Conservation (phyloP, 345 rosid genomes). For the Kandelia obovata region DNA sequence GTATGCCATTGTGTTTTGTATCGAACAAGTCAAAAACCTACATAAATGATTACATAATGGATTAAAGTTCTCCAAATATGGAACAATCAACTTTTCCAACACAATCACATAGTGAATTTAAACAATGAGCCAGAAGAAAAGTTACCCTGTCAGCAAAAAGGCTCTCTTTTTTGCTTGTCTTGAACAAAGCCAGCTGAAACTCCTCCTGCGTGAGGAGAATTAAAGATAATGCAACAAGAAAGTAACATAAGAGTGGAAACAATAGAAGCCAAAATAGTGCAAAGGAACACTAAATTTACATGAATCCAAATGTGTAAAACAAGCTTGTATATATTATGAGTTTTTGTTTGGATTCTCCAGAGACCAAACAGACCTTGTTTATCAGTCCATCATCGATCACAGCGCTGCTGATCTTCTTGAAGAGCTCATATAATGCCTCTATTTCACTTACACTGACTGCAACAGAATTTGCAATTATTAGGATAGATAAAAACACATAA, state of each 20-base stretch:
- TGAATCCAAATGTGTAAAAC: constrained; percentile 1
- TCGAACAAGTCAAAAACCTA: constrained; percentile 97
- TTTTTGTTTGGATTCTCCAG: background rate
- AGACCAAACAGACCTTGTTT: constrained; percentile 60
- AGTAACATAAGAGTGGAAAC: constrained; percentile 1
- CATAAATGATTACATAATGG: constrained; percentile 3
- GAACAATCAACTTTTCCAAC: background rate
- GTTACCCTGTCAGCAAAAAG: constrained; percentile 94
- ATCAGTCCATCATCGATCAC: constrained; percentile 96
- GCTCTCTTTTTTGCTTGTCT: constrained; percentile 96
- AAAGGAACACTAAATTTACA: background rate
- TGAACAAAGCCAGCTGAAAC: constrained; percentile 93
- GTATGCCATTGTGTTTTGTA: constrained; percentile 92
- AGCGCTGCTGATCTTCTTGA: constrained; percentile 98
- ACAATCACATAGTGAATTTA: background rate
- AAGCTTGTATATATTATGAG: background rate
- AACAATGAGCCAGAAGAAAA: constrained; percentile 9
- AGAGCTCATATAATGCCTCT: constrained; percentile 96
- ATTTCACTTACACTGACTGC: constrained; percentile 99
- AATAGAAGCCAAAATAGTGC: background rate
- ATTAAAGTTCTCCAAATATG: background rate
- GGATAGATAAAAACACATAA: background rate
- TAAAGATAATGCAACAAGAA: constrained; percentile 6
- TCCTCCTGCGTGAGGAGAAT: constrained; percentile 61
- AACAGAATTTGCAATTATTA: constrained; percentile 16